These are phyloP conservation scores for Sporodiniella umbellata DNA, from an alignment of 371 early-diverging fungal species.

Conservation along the genomic window DNA sequence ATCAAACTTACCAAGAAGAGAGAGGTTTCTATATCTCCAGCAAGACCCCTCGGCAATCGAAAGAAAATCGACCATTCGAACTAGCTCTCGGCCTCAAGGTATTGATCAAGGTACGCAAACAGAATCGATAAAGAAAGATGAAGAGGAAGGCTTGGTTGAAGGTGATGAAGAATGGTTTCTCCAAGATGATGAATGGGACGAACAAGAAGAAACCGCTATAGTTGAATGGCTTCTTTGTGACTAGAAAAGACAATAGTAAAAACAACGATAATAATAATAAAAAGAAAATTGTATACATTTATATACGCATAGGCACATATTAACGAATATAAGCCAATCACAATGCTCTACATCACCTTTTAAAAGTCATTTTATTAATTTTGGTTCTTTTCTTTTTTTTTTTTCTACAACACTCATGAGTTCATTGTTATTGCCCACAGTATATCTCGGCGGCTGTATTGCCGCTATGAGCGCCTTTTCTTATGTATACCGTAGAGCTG, in stretches of 20 bases:
- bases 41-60: slow-evolving; percentile 37
- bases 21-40: slow-evolving; percentile 39
- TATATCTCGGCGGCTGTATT: slow-evolving; percentile 62
- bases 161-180: slow-evolving; percentile 49
- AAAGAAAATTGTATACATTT: too few relatives aligned
- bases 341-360: slow-evolving; percentile 20
- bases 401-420: slow-evolving; percentile 17
- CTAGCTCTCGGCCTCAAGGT: slow-evolving; percentile 4
- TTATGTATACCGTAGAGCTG: slow-evolving; percentile 47
- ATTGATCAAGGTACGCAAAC: slow-evolving; percentile 27
- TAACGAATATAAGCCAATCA: slow-evolving; percentile 24
- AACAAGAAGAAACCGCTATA: slow-evolving; percentile 34
- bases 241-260: not conserved
- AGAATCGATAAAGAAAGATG: slow-evolving; percentile 7
- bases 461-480: slow-evolving; percentile 63
- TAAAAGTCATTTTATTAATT: not conserved
- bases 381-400: not conserved
- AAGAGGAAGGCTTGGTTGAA: slow-evolving; percentile 33
- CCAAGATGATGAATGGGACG: slow-evolving; percentile 42
- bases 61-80: slow-evolving; percentile 13
- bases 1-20: slow-evolving; percentile 36
- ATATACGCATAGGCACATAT: too few relatives aligned
- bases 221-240: slow-evolving; percentile 46
- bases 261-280: too few relatives aligned
- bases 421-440: slow-evolving; percentile 50